phyloP scores from a whole-genome alignment of 345 rosid genomes.

The Triadica sebifera region DNA sequence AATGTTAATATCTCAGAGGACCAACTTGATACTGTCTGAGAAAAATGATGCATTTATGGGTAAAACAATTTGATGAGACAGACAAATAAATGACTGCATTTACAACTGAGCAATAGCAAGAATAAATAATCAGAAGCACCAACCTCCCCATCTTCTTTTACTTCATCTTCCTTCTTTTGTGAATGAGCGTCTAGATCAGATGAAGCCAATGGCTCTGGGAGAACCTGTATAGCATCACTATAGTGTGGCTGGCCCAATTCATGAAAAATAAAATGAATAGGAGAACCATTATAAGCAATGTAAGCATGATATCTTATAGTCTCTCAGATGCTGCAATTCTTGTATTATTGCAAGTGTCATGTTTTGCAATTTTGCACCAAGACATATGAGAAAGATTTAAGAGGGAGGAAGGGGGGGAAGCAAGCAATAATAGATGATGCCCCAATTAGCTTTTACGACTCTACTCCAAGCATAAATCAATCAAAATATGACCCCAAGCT shows the following conservation, averaged over 20 bases:
- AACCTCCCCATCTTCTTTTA: constrained; percentile 53
- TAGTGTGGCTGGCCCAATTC: constrained; percentile 48
- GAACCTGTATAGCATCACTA: constrained; percentile 49
- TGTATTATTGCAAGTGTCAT: not conserved
- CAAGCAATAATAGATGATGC: no score
- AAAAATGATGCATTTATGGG: not conserved
- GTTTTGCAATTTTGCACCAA: not conserved
- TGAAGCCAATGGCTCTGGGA: constrained; percentile 75
- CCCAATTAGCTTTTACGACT: no score
- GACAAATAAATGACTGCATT: not conserved
- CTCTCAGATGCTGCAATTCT: not conserved
- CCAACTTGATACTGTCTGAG: not conserved
- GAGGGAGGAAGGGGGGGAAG: no score
- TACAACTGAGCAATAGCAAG: not conserved
- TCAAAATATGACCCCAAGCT: not conserved
- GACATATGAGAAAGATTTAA: no score
- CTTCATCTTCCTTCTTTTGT: constrained; percentile 40
- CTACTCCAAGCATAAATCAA: not conserved
- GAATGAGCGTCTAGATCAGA: constrained; percentile 34
- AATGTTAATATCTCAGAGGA: not conserved
- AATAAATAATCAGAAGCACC: constrained; percentile 14
- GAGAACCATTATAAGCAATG: constrained; percentile 5
- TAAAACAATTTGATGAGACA: not conserved
- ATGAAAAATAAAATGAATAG: constrained; percentile 20
- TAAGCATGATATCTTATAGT: not conserved